These are phyloP conservation scores for Stipa capillata DNA, from an alignment of 176 grass and related monocot species.

Conservation along the genomic window DNA sequence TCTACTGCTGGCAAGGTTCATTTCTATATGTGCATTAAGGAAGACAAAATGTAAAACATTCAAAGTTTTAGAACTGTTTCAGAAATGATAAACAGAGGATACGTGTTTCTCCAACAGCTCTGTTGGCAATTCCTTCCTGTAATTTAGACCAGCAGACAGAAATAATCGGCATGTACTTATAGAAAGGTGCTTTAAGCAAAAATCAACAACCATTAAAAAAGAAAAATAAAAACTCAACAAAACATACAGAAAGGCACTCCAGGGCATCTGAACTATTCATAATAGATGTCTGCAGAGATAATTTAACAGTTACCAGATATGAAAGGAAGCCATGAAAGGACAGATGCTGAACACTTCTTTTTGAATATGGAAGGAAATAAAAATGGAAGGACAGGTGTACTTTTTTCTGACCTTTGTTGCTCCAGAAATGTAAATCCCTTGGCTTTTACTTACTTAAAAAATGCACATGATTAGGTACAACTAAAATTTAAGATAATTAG, in stretches of 20 bases:
- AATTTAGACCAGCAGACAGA: neutral
- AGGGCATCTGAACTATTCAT: conserved; percentile 58
- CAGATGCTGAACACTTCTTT: too few relatives aligned
- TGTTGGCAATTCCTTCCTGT: conserved; percentile 76
- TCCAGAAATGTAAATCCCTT: too few relatives aligned
- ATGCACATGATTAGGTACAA: too few relatives aligned
- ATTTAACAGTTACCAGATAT: neutral
- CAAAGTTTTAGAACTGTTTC: conserved; percentile 7
- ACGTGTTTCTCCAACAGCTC: conserved; percentile 85
- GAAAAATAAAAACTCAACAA: neutral
- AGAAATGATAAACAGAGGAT: conserved; percentile 26
- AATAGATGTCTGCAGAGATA: conserved; percentile 46
- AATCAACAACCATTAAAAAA: too few relatives aligned
- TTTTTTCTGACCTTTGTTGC: conserved; percentile 46
- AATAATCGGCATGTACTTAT: neutral
- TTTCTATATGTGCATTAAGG: conserved; percentile 38
- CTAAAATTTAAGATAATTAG: too few relatives aligned
- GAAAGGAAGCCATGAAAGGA: neutral
- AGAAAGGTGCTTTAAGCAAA: neutral
- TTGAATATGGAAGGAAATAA: too few relatives aligned
- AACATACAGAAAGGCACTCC: conserved; percentile 55
- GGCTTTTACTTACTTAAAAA: conserved; percentile 51
- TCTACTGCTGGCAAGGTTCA: conserved; percentile 77
- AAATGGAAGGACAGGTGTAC: neutral
- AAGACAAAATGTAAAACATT: neutral